Conservation (phyloP, 164 flowering plant species). For the Echeveria elegans region DNA sequence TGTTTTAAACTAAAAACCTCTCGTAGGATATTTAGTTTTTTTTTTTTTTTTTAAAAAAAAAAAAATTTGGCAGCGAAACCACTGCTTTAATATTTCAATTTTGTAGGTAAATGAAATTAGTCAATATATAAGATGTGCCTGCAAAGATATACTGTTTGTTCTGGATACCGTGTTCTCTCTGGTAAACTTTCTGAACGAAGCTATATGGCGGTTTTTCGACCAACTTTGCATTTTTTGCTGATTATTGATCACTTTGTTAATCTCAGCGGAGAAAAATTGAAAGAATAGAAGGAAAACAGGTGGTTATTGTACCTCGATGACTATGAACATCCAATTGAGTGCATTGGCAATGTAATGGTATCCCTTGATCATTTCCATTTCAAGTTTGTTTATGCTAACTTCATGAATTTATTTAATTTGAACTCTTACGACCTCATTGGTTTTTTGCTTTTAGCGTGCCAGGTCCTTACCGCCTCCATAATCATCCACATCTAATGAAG, state of each 20-base stretch:
- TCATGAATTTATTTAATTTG: not conserved
- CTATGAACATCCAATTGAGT: not conserved
- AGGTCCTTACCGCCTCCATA: not conserved
- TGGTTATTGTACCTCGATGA: not conserved
- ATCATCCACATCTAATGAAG: not conserved
- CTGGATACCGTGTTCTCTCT: not conserved
- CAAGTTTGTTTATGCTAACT: not conserved
- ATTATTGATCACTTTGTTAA: not conserved
- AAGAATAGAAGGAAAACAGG: too few relatives aligned
- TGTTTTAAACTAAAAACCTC: too few relatives aligned
- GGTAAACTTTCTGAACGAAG: not conserved
- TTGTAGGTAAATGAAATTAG: not conserved
- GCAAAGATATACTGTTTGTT: not conserved
- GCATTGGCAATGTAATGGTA: not conserved
- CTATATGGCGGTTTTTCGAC: not conserved
- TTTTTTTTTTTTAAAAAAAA: too few relatives aligned
- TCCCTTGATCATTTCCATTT: too few relatives aligned
- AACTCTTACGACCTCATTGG: not conserved
- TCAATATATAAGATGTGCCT: not conserved
- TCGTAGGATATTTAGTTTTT: too few relatives aligned
- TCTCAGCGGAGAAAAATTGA: not conserved
- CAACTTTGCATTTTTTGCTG: not conserved
- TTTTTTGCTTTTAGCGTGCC: not conserved
- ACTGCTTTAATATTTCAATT: not conserved
- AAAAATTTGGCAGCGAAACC: too few relatives aligned